These are phyloP conservation scores for Coniophora puteana DNA, from an alignment of 1,284 basidiomycete species.

Conservation along the genomic window DNA sequence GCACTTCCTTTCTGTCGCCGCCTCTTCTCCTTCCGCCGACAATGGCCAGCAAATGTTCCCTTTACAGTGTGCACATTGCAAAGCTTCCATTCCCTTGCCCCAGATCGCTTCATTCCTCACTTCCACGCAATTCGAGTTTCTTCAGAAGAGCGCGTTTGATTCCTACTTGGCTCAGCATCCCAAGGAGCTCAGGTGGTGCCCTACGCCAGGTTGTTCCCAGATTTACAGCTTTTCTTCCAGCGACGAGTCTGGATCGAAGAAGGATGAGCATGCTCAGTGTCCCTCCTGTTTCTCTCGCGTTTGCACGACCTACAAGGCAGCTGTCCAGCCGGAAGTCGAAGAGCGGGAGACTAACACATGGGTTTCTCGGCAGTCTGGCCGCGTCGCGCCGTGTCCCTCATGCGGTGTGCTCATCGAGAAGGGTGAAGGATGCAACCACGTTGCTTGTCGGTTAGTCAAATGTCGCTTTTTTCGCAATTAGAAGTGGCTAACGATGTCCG, in stretches of 20 bases:
- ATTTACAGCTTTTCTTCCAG: conserved; percentile 35
- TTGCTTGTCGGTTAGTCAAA: conserved; percentile 28
- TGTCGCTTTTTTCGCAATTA: neutral
- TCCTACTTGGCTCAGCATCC: conserved; percentile 38
- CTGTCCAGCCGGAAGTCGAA: conserved; percentile 30
- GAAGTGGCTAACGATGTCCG: neutral
- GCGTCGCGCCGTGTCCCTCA: conserved; percentile 26
- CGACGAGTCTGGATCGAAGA: conserved; percentile 17
- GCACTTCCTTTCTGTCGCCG: conserved; percentile 40
- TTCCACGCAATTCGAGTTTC: conserved; percentile 31
- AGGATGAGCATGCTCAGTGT: no score
- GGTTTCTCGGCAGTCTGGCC: conserved; percentile 15
- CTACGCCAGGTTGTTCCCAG: conserved; percentile 47
- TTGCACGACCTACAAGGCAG: conserved; percentile 14
- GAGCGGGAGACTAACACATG: conserved; percentile 11
- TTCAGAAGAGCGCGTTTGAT: conserved; percentile 38
- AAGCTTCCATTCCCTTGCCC: conserved; percentile 38
- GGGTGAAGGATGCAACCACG: conserved; percentile 47
- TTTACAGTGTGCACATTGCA: conserved; percentile 39
- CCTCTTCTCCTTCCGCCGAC: no score
- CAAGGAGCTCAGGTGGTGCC: conserved; percentile 42
- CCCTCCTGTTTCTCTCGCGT: conserved; percentile 39
- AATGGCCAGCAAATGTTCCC: conserved; percentile 38
- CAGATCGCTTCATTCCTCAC: conserved; percentile 38
- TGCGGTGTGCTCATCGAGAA: conserved; percentile 42